phyloP scores from a whole-genome alignment of 176 grass and related monocot species.

The Thalia dealbata region DNA sequence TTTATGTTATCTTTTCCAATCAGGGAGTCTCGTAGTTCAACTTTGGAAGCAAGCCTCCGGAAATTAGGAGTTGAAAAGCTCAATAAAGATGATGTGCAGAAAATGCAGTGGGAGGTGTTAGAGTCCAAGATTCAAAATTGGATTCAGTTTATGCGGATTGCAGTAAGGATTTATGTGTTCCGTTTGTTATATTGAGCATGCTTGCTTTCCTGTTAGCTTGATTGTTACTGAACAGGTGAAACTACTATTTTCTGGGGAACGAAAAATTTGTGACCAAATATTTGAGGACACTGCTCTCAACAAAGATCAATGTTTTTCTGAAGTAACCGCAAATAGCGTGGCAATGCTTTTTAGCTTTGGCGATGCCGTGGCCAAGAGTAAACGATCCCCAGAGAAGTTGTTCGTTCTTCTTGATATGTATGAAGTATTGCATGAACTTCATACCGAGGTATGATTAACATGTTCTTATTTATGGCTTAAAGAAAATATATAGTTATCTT shows the following conservation, averaged over 20 bases:
- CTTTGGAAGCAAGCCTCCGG: conserved; percentile 64
- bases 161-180: conserved; percentile 35
- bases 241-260: conserved; percentile 71
- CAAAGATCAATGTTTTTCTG: conserved; percentile 82
- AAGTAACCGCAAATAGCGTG: conserved; percentile 61
- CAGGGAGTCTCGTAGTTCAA: conserved; percentile 56
- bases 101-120: conserved; percentile 88
- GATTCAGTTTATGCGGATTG: conserved; percentile 91
- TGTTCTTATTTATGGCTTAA: neutral
- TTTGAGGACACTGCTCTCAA: conserved; percentile 63
- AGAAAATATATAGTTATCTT: neutral
- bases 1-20: neutral
- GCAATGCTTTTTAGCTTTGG: conserved; percentile 84
- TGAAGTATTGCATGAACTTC: conserved; percentile 94
- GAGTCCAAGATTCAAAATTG: conserved; percentile 94
- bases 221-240: conserved; percentile 53
- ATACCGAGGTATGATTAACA: conserved; percentile 44
- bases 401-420: conserved; percentile 97
- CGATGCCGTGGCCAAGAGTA: conserved; percentile 90
- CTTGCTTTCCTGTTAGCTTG: neutral
- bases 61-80: conserved; percentile 85
- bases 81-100: conserved; percentile 92
- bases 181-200: neutral
- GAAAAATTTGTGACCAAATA: conserved; percentile 81
- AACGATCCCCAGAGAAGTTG: conserved; percentile 89